Evolutionary conservation across 352 stramenopile genomes (phyloP), one percentile per base, ranked within the genome.

Genomic region (Paralagenidium karlingii): DNA sequence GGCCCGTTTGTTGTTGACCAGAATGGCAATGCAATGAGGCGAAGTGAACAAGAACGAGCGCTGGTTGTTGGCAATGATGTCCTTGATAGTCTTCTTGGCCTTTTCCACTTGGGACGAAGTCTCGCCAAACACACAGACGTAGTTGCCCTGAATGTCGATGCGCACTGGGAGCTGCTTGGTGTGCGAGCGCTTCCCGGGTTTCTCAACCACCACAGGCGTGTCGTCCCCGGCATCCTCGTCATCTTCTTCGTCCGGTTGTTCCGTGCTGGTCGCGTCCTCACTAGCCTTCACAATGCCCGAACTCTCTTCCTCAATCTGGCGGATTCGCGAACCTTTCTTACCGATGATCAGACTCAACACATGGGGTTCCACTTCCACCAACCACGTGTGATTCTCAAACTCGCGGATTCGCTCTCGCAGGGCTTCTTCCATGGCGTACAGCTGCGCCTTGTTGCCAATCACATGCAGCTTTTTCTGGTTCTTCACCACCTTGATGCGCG

Each of bases 241-340:
- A n/a, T n/a, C n/a, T n/a, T n/a, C n/a, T n/a, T n/a, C n/a, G n/a
- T n/a, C n/a, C n/a, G n/a, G n/a, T n/a, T n/a, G n/a, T n/a, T n/a
- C n/a, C n/a, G n/a, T n/a, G n/a, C n/a, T n/a, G 13, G 65, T 56
- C 33, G 41, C 53, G 9, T 63, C 61, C 29, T 66, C 62, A 32
- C 11, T 13, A n/a, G n/a, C n/a, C n/a, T n/a, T n/a, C 7, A 36
- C 7, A 16, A 36, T 36, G 19, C 45, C 45, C 5, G 22, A 15
- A 34, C 61, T 59, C 40, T 68, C 63, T 2, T 50, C 53, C 31
- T 86, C 75, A 24, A 88, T 69, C 37, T 79, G 47, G 44, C 85
- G 83, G 52, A 88, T 88, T 40, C 71, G 82, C 37, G 51, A 52
- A 8, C 75, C 75, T 40, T 85, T 88, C 51, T 85, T 85, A 41